These are phyloP conservation scores for Hericium erinaceus DNA, from an alignment of 768 basidiomycete genomes.

Conservation along the genomic window DNA sequence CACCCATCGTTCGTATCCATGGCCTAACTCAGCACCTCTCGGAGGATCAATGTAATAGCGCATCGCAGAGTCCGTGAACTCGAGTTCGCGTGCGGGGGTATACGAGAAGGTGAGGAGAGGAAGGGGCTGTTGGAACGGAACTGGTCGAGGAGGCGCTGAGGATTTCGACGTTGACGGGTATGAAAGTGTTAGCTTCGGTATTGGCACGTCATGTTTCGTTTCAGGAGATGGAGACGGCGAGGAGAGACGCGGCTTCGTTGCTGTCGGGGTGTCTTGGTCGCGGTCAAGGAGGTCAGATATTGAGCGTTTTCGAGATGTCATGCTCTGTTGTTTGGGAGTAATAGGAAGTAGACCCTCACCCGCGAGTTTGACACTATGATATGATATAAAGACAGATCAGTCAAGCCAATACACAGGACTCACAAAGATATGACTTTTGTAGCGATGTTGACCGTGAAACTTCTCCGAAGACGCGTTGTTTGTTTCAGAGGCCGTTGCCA, in stretches of 20 bases:
- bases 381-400: no score
- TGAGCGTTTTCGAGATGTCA: slow-evolving; percentile 7
- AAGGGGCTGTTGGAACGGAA: slow-evolving; percentile 61
- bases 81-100: slow-evolving; percentile 40
- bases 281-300: slow-evolving; percentile 1
- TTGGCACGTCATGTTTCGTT: background rate
- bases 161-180: slow-evolving; percentile 14
- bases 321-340: background rate
- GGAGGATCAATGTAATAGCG: slow-evolving; percentile 68
- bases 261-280: background rate
- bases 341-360: no score
- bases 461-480: no score
- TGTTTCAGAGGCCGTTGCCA: no score
- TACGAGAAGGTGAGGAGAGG: slow-evolving; percentile 70
- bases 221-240: background rate
- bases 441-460: no score
- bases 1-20: slow-evolving; percentile 70
- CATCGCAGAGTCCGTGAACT: slow-evolving; percentile 61
- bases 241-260: background rate
- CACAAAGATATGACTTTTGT: no score
- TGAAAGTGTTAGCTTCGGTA: slow-evolving; percentile 4
- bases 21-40: slow-evolving; percentile 48
- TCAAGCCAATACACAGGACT: no score
- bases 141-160: slow-evolving; percentile 8
- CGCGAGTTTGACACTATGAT: no score